Evolutionary conservation across 2,329 filamentous ascomycete genomes (phyloP).

Genomic region (Alternaria sp.): DNA sequence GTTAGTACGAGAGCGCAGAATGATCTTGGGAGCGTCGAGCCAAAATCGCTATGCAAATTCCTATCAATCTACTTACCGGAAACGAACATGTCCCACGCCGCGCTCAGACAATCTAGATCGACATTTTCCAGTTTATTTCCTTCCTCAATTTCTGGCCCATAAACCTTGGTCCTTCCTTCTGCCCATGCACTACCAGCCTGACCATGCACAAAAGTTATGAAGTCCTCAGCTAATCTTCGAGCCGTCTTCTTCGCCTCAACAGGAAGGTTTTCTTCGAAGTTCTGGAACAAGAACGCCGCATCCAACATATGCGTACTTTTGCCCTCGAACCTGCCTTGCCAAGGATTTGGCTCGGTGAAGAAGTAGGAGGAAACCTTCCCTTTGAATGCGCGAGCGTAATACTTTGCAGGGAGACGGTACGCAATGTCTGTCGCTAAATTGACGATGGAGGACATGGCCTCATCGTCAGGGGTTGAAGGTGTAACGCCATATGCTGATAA

Average conservation of each 20-base stretch:
- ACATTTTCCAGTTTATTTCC: background rate
- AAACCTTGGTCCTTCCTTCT: constrained; percentile 6
- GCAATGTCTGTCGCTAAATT: constrained; percentile 56
- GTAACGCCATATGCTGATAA: constrained; percentile 53
- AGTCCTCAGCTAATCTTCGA: constrained; percentile 21
- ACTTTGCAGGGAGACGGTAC: constrained; percentile 53
- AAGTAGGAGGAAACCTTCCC: constrained; percentile 29
- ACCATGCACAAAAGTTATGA: constrained; percentile 35
- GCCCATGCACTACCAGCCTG: constrained; percentile 13
- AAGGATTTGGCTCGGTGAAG: constrained; percentile 38
- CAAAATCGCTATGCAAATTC: background rate
- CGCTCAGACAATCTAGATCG: constrained; percentile 13
- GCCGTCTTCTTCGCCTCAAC: constrained; percentile 13
- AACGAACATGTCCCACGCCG: constrained; percentile 34
- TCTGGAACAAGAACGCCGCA: constrained; percentile 40
- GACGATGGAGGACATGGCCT: constrained; percentile 51
- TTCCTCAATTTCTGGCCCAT: constrained; percentile 14
- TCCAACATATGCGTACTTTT: constrained; percentile 37
- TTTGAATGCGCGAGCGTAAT: constrained; percentile 44
- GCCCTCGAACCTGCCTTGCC: constrained; percentile 37
- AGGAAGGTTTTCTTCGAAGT: constrained; percentile 29
- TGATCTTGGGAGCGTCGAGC: background rate
- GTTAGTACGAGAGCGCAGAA: background rate
- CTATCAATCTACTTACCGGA: constrained; percentile 13
- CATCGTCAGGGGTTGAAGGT: constrained; percentile 44